A percentile compares a stretch with the other conserved stretches of the same genome.
These are phyloP conservation scores for Nakazawaea holstii DNA, from an alignment of 805 yeast genomes.

Conservation along the genomic window DNA sequence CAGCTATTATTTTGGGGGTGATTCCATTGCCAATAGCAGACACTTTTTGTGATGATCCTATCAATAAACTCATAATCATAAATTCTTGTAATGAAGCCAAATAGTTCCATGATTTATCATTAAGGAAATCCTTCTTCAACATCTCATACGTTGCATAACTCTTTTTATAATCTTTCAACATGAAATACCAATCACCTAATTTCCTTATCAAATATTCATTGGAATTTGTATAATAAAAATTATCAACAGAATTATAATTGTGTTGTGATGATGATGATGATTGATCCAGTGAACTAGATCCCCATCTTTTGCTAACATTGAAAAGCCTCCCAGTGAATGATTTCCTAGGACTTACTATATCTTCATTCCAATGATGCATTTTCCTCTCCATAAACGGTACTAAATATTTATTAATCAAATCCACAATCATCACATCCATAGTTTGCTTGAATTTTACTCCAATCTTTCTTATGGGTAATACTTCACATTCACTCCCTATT, in stretches of 20 bases:
- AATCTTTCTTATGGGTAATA: conserved; percentile 1
- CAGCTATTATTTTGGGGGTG: conserved; percentile 43
- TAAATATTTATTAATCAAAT: conserved; percentile 42
- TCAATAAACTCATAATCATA: conserved; percentile 67
- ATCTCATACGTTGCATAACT: conserved; percentile 83
- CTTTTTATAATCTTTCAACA: conserved; percentile 82
- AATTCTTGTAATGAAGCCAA: conserved; percentile 86
- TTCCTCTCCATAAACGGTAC: conserved; percentile 85
- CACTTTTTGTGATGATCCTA: conserved; percentile 43
- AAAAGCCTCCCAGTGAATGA: conserved; percentile 72
- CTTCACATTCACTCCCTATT: conserved; percentile 18
- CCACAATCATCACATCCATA: conserved; percentile 35
- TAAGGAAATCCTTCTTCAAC: conserved; percentile 68
- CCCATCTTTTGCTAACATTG: conserved; percentile 58
- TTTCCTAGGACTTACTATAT: conserved; percentile 66
- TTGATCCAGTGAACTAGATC: conserved; percentile 18
- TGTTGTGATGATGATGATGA: conserved; percentile 13
- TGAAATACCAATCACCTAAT: conserved; percentile 88
- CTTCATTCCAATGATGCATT: conserved; percentile 82
- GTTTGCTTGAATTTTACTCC: conserved; percentile 18
- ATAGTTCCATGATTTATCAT: conserved; percentile 75
- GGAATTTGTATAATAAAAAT: conserved; percentile 55
- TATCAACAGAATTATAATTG: conserved; percentile 44
- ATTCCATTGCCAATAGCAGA: conserved; percentile 33
- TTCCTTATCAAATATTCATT: conserved; percentile 73